Evolutionary conservation across 2,329 filamentous ascomycete genomes (phyloP), one percentile per base, ranked within the genome.

Genomic region (Cytospora leucostoma): DNA sequence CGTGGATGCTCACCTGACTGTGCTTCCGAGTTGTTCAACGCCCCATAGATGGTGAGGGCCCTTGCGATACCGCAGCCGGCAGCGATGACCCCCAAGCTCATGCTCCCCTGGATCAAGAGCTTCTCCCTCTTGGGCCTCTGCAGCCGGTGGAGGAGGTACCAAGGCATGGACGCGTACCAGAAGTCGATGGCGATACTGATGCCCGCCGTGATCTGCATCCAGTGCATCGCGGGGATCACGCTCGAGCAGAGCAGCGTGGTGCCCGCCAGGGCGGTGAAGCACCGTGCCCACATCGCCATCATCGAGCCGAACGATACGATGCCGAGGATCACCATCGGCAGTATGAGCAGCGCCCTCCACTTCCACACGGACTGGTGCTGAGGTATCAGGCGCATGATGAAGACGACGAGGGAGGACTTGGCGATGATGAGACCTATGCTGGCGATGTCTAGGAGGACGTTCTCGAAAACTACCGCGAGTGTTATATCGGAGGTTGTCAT

Each of bases 261-360:
- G n/a, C 64, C 64, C 3, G 35, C 47, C 11, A 65, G 57, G 7
- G 62, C 64, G 49, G 47, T 44, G 35, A 64, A 60, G 35, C 64
- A 65, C 34, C 64, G 62, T 38, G 56, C 54, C 64, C 64, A 65
- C 61, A 61, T 64, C 32, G 65, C 63, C 63, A 67, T 40, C 56
- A 70, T 61, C 56, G 65, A 38, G 50, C 67, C 54, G 58, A 70
- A 51, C 51, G 66, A 64, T 17, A 67, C 54, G 56, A 65, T 27
- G 63, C 51, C 35, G 65, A 67, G 55, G 50, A 58, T 10, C 59
- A 66, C 33, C 56, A 66, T 61, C 2, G 66, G 47, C 57, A 71
- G 52, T 38, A 63, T 40, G 63, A 65, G 38, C 34, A 67, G 33
- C 12, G 49, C 15, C 27, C 59, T 32, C 64, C 64, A 65, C 44